Percentiles rank a stretch among this genome's conserved stretches.
These are phyloP conservation scores for Excoecaria cochinchinensis DNA, from an alignment of 345 rosid species.

Conservation along the genomic window DNA sequence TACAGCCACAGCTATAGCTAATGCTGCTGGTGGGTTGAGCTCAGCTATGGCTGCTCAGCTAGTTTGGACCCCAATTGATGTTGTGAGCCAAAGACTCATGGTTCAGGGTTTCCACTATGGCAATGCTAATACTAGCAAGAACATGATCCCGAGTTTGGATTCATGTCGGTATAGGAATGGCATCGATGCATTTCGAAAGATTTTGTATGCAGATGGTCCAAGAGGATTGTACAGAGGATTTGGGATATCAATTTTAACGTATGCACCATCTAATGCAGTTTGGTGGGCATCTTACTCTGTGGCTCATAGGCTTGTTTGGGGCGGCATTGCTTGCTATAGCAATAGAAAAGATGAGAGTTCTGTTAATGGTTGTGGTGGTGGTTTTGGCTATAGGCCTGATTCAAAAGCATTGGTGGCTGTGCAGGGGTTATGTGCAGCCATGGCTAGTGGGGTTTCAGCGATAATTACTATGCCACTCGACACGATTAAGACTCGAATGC, in stretches of 20 bases:
- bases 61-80: slow-evolving; percentile 89
- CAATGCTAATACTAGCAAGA: slow-evolving; percentile 23
- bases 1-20: slow-evolving; percentile 59
- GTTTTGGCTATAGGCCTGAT: slow-evolving; percentile 28
- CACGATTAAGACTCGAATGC: slow-evolving; percentile 81
- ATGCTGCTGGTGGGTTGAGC: slow-evolving; percentile 82
- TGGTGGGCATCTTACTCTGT: slow-evolving; percentile 99
- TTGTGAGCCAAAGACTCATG: slow-evolving; percentile 92
- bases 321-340: slow-evolving; percentile 36
- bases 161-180: slow-evolving; percentile 59
- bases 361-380: slow-evolving; percentile 1
- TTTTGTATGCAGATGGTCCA: slow-evolving; percentile 66
- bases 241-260: slow-evolving; percentile 87
- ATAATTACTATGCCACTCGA: slow-evolving; percentile 82
- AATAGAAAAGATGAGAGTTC: slow-evolving; percentile 30
- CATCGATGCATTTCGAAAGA: slow-evolving; percentile 77
- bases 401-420: slow-evolving; percentile 51
- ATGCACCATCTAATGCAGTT: slow-evolving; percentile 92
- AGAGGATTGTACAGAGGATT: slow-evolving; percentile 89
- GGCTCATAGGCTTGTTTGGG: slow-evolving; percentile 60
- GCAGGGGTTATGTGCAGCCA: slow-evolving; percentile 71
- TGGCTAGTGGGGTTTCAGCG: slow-evolving; percentile 81
- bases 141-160: slow-evolving; percentile 32
- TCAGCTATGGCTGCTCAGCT: slow-evolving; percentile 91
- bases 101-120: slow-evolving; percentile 53